phyloP scores from a whole-genome alignment of 1,284 basidiomycete species.

The Trametes sp. region DNA sequence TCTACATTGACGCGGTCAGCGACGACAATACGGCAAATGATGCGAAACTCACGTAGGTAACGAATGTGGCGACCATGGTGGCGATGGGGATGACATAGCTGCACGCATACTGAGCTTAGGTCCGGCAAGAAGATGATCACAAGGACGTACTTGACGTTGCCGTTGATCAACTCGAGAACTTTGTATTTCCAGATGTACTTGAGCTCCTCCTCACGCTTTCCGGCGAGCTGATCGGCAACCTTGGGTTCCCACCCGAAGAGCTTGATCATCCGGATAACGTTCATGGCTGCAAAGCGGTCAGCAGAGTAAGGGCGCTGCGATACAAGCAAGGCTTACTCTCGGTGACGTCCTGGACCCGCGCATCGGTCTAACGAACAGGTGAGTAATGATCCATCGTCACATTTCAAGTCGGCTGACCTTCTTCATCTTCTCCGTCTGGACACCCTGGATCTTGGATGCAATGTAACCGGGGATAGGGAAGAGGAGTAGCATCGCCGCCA shows the following conservation, averaged over 20 bases:
- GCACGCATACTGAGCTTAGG: constrained; percentile 33
- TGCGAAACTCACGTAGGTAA: constrained; percentile 55
- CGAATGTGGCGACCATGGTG: constrained; percentile 77
- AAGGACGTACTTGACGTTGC: constrained; percentile 45
- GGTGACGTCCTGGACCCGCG: constrained; percentile 55
- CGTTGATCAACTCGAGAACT: constrained; percentile 47
- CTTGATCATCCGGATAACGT: constrained; percentile 58
- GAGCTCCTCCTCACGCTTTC: constrained; percentile 62
- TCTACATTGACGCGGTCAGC: constrained; percentile 36
- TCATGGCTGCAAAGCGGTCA: constrained; percentile 40
- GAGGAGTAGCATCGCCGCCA: constrained; percentile 55
- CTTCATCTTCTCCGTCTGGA: constrained; percentile 43
- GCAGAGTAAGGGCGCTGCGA: background rate
- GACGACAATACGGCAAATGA: background rate
- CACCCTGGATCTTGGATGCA: constrained; percentile 40
- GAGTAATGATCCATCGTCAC: background rate
- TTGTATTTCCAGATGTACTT: constrained; percentile 52
- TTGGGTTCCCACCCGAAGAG: constrained; percentile 66
- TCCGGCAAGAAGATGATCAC: background rate
- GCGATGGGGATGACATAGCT: constrained; percentile 67
- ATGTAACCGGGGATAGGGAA: constrained; percentile 58
- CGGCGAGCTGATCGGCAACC: constrained; percentile 50
- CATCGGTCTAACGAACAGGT: constrained; percentile 47
- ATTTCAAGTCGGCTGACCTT: constrained; percentile 25
- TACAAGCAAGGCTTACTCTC: constrained; percentile 45